A percentile compares a stretch with the other conserved stretches of the same genome.
Conservation (phyloP, 441 rosid species). For the Cnidoscolus chayamansa region DNA sequence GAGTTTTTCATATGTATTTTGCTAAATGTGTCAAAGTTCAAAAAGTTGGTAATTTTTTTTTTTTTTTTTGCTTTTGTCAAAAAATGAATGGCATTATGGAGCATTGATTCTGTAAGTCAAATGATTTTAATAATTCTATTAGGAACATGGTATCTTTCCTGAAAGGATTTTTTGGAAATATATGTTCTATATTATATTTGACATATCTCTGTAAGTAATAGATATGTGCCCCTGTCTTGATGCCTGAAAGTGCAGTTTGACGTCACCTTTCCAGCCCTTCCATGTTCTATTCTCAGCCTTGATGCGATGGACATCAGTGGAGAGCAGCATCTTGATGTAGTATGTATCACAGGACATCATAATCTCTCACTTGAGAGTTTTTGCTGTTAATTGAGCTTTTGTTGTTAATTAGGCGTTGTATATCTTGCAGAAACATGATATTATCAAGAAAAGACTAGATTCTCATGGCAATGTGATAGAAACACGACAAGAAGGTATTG, state of each 20-base stretch:
- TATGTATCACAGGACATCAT: slow-evolving; percentile 31
- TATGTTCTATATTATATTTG: neutral
- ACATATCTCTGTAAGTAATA: slow-evolving; percentile 4
- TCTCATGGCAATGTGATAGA: slow-evolving; percentile 75
- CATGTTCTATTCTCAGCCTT: slow-evolving; percentile 87
- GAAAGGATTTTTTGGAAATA: neutral
- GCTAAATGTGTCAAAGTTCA: neutral
- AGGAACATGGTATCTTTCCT: neutral
- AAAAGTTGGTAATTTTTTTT: neutral
- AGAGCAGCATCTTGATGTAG: slow-evolving; percentile 92
- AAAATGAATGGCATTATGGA: neutral
- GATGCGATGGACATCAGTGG: slow-evolving; percentile 99
- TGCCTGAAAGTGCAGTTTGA: slow-evolving; percentile 66
- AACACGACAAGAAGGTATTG: slow-evolving; percentile 75
- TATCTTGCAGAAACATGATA: slow-evolving; percentile 75
- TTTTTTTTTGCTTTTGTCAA: neutral
- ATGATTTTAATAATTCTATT: neutral
- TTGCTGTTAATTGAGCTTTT: neutral
- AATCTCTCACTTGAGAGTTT: neutral
- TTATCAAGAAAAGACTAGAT: slow-evolving; percentile 77
- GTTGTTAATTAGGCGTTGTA: neutral
- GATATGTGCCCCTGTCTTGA: slow-evolving; percentile 13
- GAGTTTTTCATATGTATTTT: neutral
- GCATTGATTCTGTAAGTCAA: neutral
- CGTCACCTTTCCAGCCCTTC: slow-evolving; percentile 82